Percentiles rank a stretch among this genome's conserved stretches.
phyloP scores from a whole-genome alignment of 164 flowering plant genomes.

The Houttuynia cordata region DNA sequence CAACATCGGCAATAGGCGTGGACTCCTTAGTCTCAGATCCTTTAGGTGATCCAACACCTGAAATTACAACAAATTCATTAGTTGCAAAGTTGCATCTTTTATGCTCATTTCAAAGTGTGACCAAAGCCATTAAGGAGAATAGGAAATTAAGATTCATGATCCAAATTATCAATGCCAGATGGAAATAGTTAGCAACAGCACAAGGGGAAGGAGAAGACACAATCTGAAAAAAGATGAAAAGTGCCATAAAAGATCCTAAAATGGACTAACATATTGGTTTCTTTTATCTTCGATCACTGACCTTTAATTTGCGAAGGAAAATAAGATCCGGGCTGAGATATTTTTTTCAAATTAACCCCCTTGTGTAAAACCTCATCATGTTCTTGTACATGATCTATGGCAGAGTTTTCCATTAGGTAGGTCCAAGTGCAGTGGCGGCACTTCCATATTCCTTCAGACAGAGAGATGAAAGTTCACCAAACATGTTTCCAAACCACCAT shows the following conservation, averaged over 20 bases:
- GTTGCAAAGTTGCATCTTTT: neutral
- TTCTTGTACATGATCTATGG: constrained; percentile 11
- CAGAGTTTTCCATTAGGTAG: constrained; percentile 17
- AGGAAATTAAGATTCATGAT: neutral
- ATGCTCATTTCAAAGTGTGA: neutral
- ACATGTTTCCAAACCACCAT: neutral
- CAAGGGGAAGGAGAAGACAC: too few relatives aligned
- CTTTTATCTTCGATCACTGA: constrained; percentile 6
- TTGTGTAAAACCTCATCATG: constrained; percentile 6
- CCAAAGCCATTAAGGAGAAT: neutral
- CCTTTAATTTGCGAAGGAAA: constrained; percentile 14
- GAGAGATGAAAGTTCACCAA: constrained; percentile 9
- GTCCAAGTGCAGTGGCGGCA: constrained; percentile 36
- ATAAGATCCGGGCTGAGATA: constrained; percentile 11
- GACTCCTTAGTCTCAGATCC: constrained; percentile 10
- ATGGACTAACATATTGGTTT: neutral
- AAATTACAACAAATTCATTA: neutral
- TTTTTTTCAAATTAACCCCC: constrained; percentile 9
- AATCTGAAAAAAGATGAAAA: too few relatives aligned
- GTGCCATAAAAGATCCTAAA: too few relatives aligned
- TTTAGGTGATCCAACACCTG: constrained; percentile 17
- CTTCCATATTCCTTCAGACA: constrained; percentile 37
- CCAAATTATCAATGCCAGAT: neutral
- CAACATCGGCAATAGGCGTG: constrained; percentile 2
- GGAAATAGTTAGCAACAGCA: neutral